Percentiles rank a stretch among this genome's conserved stretches.
Evolutionary conservation across 2,329 filamentous ascomycete species (phyloP).

Genomic region (Hypomyces rosellus): DNA sequence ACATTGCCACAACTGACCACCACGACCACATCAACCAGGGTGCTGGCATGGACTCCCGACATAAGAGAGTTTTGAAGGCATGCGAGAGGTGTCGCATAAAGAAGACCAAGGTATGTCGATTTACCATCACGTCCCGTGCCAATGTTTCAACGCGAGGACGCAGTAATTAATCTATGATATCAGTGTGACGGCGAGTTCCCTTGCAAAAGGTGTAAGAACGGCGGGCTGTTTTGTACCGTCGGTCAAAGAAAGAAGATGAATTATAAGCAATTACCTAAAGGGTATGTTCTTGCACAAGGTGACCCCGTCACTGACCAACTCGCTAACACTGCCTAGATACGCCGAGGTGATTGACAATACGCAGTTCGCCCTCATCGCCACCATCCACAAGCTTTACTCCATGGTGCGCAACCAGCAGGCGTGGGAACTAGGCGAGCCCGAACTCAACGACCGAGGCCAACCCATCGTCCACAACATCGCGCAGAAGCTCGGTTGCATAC

Average conservation of each 20-base stretch:
- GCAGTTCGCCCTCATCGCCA: constrained; percentile 57
- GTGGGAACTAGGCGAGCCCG: constrained; percentile 58
- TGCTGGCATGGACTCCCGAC: constrained; percentile 44
- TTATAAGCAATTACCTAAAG: constrained; percentile 58
- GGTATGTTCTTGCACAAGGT: too few species aligned
- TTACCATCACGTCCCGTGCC: too few species aligned
- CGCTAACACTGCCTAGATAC: too few species aligned
- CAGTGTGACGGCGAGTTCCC: constrained; percentile 61
- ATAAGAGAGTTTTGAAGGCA: constrained; percentile 63
- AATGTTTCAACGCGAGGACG: too few species aligned
- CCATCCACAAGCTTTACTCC: constrained; percentile 58
- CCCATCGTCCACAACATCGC: constrained; percentile 61
- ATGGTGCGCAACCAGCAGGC: constrained; percentile 54
- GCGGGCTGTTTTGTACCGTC: constrained; percentile 58
- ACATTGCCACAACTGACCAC: constrained; percentile 28
- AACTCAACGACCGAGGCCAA: constrained; percentile 56
- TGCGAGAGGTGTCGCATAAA: constrained; percentile 63
- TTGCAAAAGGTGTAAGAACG: constrained; percentile 61
- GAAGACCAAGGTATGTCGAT: constrained; percentile 66
- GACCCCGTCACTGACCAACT: too few species aligned
- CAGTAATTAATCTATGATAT: too few species aligned
- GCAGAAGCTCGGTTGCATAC: constrained; percentile 57
- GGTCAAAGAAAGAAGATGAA: constrained; percentile 62
- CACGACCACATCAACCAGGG: constrained; percentile 30
- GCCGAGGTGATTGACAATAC: constrained; percentile 61